phyloP scores from a whole-genome alignment of 2,329 filamentous ascomycete species.

The Dactylellina leptospora region DNA sequence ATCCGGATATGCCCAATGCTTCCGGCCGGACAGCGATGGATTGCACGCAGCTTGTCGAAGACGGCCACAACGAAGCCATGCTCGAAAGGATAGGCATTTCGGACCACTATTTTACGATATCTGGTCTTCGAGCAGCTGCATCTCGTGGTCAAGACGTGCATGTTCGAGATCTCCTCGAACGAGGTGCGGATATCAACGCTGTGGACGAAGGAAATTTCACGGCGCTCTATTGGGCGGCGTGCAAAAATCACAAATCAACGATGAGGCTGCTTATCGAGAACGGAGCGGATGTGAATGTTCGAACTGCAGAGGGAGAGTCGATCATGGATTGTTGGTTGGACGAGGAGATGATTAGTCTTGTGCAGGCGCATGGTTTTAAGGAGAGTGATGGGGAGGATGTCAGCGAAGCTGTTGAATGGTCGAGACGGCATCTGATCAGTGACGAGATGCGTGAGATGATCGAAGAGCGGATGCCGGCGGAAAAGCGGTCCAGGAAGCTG shows the following conservation, averaged over 20 bases:
- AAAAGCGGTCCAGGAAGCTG: background rate
- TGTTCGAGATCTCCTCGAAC: slow-evolving; percentile 14
- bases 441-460: background rate
- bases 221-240: slow-evolving; percentile 4
- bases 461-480: background rate
- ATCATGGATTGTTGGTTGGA: slow-evolving; percentile 3
- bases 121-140: background rate
- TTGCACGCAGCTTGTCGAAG: background rate
- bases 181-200: slow-evolving; percentile 13
- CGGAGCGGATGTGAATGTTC: slow-evolving; percentile 5
- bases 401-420: background rate
- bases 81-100: background rate
- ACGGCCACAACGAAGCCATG: background rate
- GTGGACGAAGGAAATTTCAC: background rate
- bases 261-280: slow-evolving; percentile 4
- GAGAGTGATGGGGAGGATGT: background rate
- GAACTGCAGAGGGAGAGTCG: background rate
- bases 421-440: background rate
- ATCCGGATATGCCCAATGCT: background rate
- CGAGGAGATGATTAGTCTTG: background rate
- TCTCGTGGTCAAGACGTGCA: slow-evolving; percentile 2
- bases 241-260: background rate
- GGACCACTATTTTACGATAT: background rate
- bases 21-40: background rate
- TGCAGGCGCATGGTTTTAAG: slow-evolving; percentile 1